Percentiles rank a stretch among this genome's conserved stretches.
phyloP scores from a whole-genome alignment of 2,329 filamentous ascomycete species.

The Botryosphaeria dothidea region DNA sequence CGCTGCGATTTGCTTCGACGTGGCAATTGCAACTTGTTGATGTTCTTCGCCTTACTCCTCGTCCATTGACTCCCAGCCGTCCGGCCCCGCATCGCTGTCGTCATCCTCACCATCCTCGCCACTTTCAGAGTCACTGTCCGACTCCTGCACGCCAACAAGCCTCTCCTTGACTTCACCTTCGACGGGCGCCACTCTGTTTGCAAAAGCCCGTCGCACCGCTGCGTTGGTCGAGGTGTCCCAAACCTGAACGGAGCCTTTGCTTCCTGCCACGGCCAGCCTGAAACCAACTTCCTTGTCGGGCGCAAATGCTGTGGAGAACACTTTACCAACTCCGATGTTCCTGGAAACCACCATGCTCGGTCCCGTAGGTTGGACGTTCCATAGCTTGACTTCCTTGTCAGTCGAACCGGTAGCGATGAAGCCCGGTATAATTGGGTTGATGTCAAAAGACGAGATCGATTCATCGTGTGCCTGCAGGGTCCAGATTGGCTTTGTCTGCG shows the following conservation, averaged over 20 bases:
- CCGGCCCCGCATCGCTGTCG: conserved; percentile 31
- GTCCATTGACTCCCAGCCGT: conserved; percentile 44
- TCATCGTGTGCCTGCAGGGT: conserved; percentile 94
- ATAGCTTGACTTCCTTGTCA: conserved; percentile 94
- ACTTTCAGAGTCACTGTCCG: conserved; percentile 63
- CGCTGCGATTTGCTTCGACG: background rate
- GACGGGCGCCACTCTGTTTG: conserved; percentile 62
- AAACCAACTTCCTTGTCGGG: conserved; percentile 91
- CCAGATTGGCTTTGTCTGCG: conserved; percentile 84
- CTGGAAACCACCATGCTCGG: conserved; percentile 89
- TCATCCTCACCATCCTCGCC: conserved; percentile 45
- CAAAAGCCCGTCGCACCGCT: conserved; percentile 82
- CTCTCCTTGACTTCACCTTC: conserved; percentile 70
- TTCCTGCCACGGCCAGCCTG: conserved; percentile 88
- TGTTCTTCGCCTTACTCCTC: conserved; percentile 36
- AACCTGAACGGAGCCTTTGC: conserved; percentile 87
- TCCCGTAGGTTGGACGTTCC: conserved; percentile 81
- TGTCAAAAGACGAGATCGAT: conserved; percentile 86
- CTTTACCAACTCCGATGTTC: conserved; percentile 90
- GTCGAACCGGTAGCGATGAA: conserved; percentile 92
- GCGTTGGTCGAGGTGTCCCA: conserved; percentile 97
- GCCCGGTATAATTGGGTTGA: conserved; percentile 86
- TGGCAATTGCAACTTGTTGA: background rate
- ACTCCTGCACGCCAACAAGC: conserved; percentile 69
- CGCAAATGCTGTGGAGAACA: conserved; percentile 88